Conservation (phyloP, 1,284 basidiomycete species). For the Malassezia vespertilionis region DNA sequence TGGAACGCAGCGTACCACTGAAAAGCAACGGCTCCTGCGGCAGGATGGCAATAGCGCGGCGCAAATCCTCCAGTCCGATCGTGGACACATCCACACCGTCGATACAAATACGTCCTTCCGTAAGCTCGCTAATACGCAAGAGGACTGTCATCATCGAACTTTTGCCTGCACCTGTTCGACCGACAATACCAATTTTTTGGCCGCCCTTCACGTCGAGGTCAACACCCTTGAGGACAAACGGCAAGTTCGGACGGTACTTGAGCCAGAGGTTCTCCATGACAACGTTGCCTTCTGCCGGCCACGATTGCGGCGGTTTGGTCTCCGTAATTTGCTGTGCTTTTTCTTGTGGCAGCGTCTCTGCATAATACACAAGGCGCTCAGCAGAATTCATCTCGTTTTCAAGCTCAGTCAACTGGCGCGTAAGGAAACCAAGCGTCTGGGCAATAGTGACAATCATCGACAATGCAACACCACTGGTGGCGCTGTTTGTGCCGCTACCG, state of each 20-base stretch:
- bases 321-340: conserved; percentile 30
- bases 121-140: conserved; percentile 62
- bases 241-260: conserved; percentile 52
- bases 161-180: conserved; percentile 55
- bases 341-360: conserved; percentile 41
- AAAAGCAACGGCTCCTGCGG: conserved; percentile 48
- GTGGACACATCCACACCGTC: conserved; percentile 57
- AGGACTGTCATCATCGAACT: conserved; percentile 62
- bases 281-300: conserved; percentile 45
- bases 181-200: conserved; percentile 54
- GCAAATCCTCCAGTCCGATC: conserved; percentile 50
- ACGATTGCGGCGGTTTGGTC: conserved; percentile 27
- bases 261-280: conserved; percentile 46
- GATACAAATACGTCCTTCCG: conserved; percentile 58
- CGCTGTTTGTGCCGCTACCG: conserved; percentile 9
- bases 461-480: conserved; percentile 35
- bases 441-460: conserved; percentile 38
- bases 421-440: conserved; percentile 43
- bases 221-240: conserved; percentile 51
- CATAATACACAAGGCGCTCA: conserved; percentile 46
- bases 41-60: conserved; percentile 33
- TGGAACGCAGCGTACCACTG: conserved; percentile 48
- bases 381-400: conserved; percentile 48
- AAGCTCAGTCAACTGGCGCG: conserved; percentile 47
- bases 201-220: conserved; percentile 49